Evolutionary conservation across 306 rosid genomes (phyloP).

Genomic region (Arachis stenosperma): DNA sequence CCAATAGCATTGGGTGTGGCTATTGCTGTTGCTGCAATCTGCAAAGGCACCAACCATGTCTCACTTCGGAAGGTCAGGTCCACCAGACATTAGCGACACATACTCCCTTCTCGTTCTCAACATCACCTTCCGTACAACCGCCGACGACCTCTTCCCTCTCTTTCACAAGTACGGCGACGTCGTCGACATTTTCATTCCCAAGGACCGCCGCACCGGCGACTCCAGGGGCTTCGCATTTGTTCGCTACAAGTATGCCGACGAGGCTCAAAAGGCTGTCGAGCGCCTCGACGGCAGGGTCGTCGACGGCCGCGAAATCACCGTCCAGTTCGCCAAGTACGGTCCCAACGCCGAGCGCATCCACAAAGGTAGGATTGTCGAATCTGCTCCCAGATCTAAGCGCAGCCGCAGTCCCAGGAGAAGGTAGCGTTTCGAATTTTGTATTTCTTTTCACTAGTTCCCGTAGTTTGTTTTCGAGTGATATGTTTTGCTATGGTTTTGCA

Average conservation of each 20-base stretch:
- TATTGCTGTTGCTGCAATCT: background rate
- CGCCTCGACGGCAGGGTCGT: constrained; percentile 78
- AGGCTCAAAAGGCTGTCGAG: constrained; percentile 87
- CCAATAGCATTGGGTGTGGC: background rate
- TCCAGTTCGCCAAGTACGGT: constrained; percentile 92
- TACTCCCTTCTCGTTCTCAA: constrained; percentile 91
- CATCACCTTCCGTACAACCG: constrained; percentile 87
- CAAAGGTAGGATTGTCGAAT: constrained; percentile 77
- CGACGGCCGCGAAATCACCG: constrained; percentile 93
- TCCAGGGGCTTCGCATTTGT: constrained; percentile 95
- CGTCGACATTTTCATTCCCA: constrained; percentile 90
- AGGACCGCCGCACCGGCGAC: constrained; percentile 87
- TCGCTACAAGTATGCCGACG: constrained; percentile 89
- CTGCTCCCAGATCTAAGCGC: constrained; percentile 52
- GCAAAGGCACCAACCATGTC: constrained; percentile 50
- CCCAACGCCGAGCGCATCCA: constrained; percentile 91
- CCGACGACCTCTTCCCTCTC: constrained; percentile 84
- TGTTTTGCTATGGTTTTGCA: background rate
- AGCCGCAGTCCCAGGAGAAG: constrained; percentile 81
- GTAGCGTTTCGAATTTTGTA: constrained; percentile 31
- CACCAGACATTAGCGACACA: constrained; percentile 86
- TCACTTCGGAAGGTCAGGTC: constrained; percentile 90
- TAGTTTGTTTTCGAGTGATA: too few relatives aligned
- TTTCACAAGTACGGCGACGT: constrained; percentile 91
- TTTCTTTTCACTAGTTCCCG: background rate